Evolutionary conservation across 179 eudicot genomes (phyloP), one percentile per base, ranked within the genome.

Genomic region (Corrigiola litoralis): DNA sequence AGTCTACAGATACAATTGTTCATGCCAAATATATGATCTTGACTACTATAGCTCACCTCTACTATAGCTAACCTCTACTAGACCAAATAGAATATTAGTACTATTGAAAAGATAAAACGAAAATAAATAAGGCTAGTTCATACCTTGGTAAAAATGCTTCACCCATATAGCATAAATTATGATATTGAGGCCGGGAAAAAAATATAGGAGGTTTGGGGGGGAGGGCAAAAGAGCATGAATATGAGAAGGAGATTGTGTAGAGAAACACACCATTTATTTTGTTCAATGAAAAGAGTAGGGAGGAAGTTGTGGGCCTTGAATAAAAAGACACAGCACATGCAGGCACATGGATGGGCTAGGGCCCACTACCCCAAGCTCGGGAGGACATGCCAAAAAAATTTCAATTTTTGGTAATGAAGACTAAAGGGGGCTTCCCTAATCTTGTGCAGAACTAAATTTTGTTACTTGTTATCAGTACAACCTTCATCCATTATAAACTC

Each of bases 321-420:
- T 80, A 74, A 84, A 78, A 78, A 79, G 87, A 88, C 95, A 85
- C 73, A 78, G 77, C 95, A 88, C 95, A 88, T 88, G 95, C 76
- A 34, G 68, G 83, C 95, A 88, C 95, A 88, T 88, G 96, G 81
- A 79, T 7, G 73, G 46, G 65, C 53, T 29, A 48, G 67, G 88
- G 79, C 87, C 92, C 80, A 80, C 74, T 23, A 53, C 45, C 62
- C 55, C 32, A 69, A 61, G 67, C 51, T 59, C 72, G 25, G 65
- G 41, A 68, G 14, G 61, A 69, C 61, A 69, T 69, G 61, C 61
- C 66, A 69, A 61, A 60, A 28, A 4, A 12, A 8, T 48, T 60
- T 41, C 49, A 69, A 44, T 25, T 14, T 25, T 38, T 49, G 13
- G 66, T 40, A 63, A 48, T 27, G n/a, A 17, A 36, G 31, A 69